Base-by-base conservation (phyloP, 1,284 basidiomycete species). In the Sanghuangporus sanghuang region DNA sequence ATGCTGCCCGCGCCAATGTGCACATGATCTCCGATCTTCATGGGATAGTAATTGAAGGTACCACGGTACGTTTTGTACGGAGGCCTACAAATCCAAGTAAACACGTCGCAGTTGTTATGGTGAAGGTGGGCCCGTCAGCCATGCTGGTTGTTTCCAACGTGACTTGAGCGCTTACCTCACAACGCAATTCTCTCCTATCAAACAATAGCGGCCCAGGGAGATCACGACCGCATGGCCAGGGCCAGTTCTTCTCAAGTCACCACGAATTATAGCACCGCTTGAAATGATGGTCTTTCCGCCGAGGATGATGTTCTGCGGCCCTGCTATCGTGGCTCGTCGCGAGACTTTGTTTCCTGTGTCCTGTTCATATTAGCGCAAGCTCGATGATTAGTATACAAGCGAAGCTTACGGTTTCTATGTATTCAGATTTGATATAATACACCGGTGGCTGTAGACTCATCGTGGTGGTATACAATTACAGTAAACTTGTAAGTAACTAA, bases 241-340 rank as follows among this genome's bases (percentile, higher is more conserved):
- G 1, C 92, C 90, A 5, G 92, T 89, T 55, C 93, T 80, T 58
- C 91, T 81, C 52, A 97, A 78, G 72, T 98, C 95, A 0, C 95
- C 95, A 53, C 95, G 87, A 61, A 98, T 89, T 64, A 97, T 92
- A 12, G 90, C 90, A 62, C 86, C 85, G 59, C 85, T 90, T 12
- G 95, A 90, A 62, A 99, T 96, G 73, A 99, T 93, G 4, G 94
- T 96, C 78, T 98, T 98, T 48, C 96, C 97, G 40, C 94, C 95
- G 2, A 99, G 86, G 65, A 98, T 93, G 73, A 99, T 99, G 73
- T 98, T 98, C 72, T 95, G 90, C 6, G 95, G 93, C 8, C 97
- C 97, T 50, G 90, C 85, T 69, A 99, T 98, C n/a, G 87, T 89
- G 8, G 95, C 93, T 67, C 92, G 87, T 55, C 95, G 86, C 40